Conservation (phyloP, 2,329 filamentous ascomycete genomes). For the Colletotrichum cereale region DNA sequence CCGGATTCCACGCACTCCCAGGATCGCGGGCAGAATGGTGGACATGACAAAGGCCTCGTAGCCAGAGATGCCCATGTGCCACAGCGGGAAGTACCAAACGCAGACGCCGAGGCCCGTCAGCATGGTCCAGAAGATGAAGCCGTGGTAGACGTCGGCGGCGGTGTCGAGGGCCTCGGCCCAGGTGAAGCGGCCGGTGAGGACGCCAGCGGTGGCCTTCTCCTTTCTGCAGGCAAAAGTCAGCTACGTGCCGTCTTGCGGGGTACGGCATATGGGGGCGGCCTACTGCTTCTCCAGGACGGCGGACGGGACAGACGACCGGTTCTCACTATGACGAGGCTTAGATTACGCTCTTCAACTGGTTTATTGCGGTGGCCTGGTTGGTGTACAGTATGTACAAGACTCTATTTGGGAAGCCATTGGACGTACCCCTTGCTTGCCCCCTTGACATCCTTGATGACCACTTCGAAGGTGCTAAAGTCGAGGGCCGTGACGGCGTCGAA, state of each 20-base stretch:
- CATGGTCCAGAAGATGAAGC: slow-evolving; percentile 96
- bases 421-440: slow-evolving; percentile 98
- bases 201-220: slow-evolving; percentile 76
- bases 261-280: slow-evolving; percentile 50
- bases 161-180: slow-evolving; percentile 83
- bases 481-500: slow-evolving; percentile 96
- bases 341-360: slow-evolving; percentile 50
- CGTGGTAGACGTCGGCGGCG: slow-evolving; percentile 90
- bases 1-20: slow-evolving; percentile 78
- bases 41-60: slow-evolving; percentile 92
- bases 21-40: slow-evolving; percentile 83
- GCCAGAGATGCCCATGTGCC: slow-evolving; percentile 99
- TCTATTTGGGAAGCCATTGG: slow-evolving; percentile 91
- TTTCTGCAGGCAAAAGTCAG: slow-evolving; percentile 66
- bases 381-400: slow-evolving; percentile 51
- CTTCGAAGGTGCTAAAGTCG: slow-evolving; percentile 90
- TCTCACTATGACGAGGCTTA: slow-evolving; percentile 62
- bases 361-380: slow-evolving; percentile 49
- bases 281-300: slow-evolving; percentile 80
- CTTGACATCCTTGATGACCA: slow-evolving; percentile 89
- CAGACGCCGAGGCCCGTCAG: slow-evolving; percentile 89
- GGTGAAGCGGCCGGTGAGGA: slow-evolving; percentile 79
- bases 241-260: background rate
- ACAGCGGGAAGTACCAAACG: slow-evolving; percentile 98
- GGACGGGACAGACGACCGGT: slow-evolving; percentile 59